Evolutionary conservation across 176 grass and related monocot genomes (phyloP), one percentile per base, ranked within the genome.

Genomic region (Lolium perenne): DNA sequence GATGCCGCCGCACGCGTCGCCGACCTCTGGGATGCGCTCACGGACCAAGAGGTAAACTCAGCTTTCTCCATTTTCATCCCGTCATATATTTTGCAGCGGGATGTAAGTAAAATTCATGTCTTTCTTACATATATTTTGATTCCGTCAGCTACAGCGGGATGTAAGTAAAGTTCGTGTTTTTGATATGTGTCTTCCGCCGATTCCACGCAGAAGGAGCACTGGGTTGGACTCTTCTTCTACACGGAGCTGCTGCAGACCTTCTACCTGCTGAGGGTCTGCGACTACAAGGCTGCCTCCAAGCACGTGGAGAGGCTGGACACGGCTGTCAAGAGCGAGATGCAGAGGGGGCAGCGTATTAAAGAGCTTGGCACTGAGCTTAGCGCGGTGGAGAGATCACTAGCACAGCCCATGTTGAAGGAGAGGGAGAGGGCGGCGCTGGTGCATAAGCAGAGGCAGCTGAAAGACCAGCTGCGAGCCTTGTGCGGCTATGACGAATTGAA

Each of bases 141-240:
- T 29, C 26, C 26, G 26, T 29, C 26, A 29, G 26, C 2, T 29
- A 29, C 26, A 29, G 0, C 26, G 26, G 26, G 26, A n/a, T n/a
- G n/a, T n/a, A 35, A 35, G 32, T 35, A 35, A 35, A 35, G 2
- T 35, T 35, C 32, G 32, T 35, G 32, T 35, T 3, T 35, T 35
- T 35, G 2, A 35, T 51, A 18, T 75, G 0, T 14, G 20, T 46
- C n/a, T 63, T 63, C 16, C 23, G 14, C 26, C 26, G 26, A 29
- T 29, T 29, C 32, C 32, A 3, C 75, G 58, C 84, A 98, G 93
- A 95, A 90, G 88, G 73, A 85, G 35, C 93, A 92, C 62, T 94
- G 86, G 56, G 82, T 83, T 23, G 96, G 96, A n/a, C 86, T 98
- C 7, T 98, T 98, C 83, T 95, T 98, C 79, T 98, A 98, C 54